These are phyloP conservation scores for Boletus fagicola DNA, from an alignment of 768 basidiomycete genomes.

Conservation along the genomic window DNA sequence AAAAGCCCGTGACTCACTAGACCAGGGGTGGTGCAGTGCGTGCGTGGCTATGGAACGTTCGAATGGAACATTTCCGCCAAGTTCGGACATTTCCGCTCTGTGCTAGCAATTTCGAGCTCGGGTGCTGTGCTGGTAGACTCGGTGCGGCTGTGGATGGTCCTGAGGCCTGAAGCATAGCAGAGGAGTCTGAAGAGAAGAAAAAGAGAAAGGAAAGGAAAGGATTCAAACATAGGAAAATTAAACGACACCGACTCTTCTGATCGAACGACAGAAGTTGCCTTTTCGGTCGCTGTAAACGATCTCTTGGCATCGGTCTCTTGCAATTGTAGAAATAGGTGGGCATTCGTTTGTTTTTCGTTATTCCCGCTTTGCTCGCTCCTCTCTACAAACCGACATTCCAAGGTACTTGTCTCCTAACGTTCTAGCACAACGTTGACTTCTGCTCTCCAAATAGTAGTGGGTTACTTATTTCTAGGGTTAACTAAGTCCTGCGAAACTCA, in stretches of 20 bases:
- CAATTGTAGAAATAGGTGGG: slow-evolving; percentile 5
- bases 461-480: neutral
- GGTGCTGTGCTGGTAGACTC: neutral
- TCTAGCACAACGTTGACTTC: neutral
- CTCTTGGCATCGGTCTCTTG: neutral
- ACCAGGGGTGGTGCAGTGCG: neutral
- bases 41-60: slow-evolving; percentile 26
- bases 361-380: too few relatives aligned
- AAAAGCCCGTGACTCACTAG: neutral
- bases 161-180: too few relatives aligned
- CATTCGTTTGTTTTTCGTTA: too few relatives aligned
- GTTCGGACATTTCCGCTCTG: slow-evolving; percentile 19
- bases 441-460: slow-evolving; percentile 2
- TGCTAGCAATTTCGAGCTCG: neutral
- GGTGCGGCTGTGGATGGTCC: neutral
- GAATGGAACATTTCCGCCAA: slow-evolving; percentile 17
- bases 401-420: neutral
- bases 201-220: too few relatives aligned
- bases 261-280: slow-evolving; percentile 10
- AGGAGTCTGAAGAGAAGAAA: neutral
- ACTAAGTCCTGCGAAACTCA: slow-evolving; percentile 6
- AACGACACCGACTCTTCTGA: neutral
- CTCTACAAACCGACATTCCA: neutral
- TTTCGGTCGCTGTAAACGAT: neutral
- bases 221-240: neutral